phyloP scores from a whole-genome alignment of 768 basidiomycete genomes.

The Boletus sensibilis region DNA sequence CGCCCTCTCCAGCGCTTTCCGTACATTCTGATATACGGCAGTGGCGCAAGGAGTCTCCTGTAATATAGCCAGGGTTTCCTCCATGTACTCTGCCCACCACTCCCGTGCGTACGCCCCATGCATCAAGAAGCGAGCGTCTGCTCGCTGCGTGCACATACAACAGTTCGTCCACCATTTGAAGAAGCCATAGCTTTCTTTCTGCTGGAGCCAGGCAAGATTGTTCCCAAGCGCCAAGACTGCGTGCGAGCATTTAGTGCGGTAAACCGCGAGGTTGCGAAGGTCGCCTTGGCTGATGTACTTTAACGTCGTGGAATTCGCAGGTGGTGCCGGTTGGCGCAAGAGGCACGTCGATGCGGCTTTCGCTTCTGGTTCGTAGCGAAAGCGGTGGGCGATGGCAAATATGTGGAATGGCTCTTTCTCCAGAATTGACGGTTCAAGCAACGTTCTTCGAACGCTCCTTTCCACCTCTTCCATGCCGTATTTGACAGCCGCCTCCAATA shows the following conservation, averaged over 20 bases:
- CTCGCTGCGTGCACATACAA: conserved; percentile 23
- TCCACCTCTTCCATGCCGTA: conserved; percentile 32
- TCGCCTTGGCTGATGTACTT: conserved; percentile 10
- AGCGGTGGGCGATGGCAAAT: conserved; percentile 37
- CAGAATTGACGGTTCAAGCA: conserved; percentile 31
- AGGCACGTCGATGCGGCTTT: conserved; percentile 29
- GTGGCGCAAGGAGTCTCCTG: conserved; percentile 25
- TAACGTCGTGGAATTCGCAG: not conserved
- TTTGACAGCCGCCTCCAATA: conserved; percentile 32
- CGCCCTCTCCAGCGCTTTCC: conserved; percentile 19
- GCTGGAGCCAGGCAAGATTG: conserved; percentile 24
- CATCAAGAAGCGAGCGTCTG: conserved; percentile 25
- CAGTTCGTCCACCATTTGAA: conserved; percentile 32
- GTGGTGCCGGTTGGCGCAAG: conserved; percentile 19
- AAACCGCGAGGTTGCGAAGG: conserved; percentile 14
- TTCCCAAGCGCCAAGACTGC: conserved; percentile 21
- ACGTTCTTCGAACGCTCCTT: conserved; percentile 19
- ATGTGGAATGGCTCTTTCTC: conserved; percentile 28
- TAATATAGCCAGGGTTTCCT: conserved; percentile 20
- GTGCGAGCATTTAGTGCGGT: conserved; percentile 22
- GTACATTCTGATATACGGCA: conserved; percentile 15
- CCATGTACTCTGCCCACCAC: conserved; percentile 36
- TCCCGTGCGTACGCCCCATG: conserved; percentile 28
- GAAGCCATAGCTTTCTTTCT: conserved; percentile 22
- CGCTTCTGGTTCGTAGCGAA: conserved; percentile 31